Evolutionary conservation across 345 rosid species (phyloP), one percentile per base, ranked within the genome.

Genomic region (Sonneratia alba): DNA sequence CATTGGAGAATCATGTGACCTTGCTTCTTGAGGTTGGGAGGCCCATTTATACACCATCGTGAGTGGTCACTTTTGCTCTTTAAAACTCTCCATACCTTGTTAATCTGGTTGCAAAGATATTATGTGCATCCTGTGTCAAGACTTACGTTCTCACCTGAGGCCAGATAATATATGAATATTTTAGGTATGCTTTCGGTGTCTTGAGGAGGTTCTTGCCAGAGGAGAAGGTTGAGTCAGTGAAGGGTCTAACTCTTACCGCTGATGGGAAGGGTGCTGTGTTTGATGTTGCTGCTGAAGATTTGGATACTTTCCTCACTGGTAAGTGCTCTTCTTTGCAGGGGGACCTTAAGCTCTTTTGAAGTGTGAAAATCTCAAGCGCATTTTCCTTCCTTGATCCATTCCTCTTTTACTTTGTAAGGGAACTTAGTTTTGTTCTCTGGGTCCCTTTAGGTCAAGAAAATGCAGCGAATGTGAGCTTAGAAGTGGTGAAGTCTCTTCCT

Each of bases 1-100:
- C 99, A 13, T 84, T 91, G 93, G 99, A 96, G 80, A 85, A 84
- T 75, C 85, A 89, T 84, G 97, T 96, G 36, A 87, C 99, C 0
- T 72, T 96, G 43, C 85, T 80, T 75, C 85, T 96, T 57, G 95
- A 92, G 78, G 82, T 81, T 66, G 97, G 96, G 71, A 96, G 63
- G 74, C 88, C 90, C 62, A 81, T 92, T 68, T 81, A 81, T 78
- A 49, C 92, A 0, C 85, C 87, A 36, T 91, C 98, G 99, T 96
- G 79, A 86, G 96, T 75, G 57, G 71, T 42, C 49, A 18, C 45
- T 42, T 13, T 42, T 71, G 40, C 42, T 47, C 57, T 69, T 69
- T 8, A 6, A 66, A 66, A 66, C 40, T 66, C 8, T 66, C 19
- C 27, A 4, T 38, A 65, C 6, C 7, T 65, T 12, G 36, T 63